These are phyloP conservation scores for Phaeodactylum tricornutum DNA, from an alignment of 108 stramenopile species.

Conservation along the genomic window DNA sequence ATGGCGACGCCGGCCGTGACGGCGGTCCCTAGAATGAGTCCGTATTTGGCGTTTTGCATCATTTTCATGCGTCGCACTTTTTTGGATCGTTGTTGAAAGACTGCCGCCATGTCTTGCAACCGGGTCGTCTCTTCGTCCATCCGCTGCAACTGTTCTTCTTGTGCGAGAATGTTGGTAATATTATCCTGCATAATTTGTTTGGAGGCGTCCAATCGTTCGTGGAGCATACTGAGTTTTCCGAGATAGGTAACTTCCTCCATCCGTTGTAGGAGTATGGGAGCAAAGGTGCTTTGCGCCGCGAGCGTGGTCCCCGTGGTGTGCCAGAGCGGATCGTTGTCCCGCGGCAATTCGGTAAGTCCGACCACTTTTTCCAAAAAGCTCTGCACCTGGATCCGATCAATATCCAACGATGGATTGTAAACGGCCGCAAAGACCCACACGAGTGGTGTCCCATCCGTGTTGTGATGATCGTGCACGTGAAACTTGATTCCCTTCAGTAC, in stretches of 20 bases:
- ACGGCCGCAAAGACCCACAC: conserved; percentile 56
- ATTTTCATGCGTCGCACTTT: conserved; percentile 36
- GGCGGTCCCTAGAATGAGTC: conserved; percentile 48
- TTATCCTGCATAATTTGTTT: conserved; percentile 55
- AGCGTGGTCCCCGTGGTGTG: conserved; percentile 24
- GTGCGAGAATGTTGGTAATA: conserved; percentile 39
- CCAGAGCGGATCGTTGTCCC: conserved; percentile 33
- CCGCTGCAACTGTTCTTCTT: conserved; percentile 39
- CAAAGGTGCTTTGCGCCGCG: conserved; percentile 49
- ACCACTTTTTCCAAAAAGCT: conserved; percentile 60
- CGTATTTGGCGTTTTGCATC: conserved; percentile 72
- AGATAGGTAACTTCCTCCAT: conserved; percentile 50
- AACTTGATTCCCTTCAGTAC: conserved; percentile 47
- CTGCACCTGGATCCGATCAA: conserved; percentile 21
- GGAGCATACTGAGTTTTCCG: conserved; percentile 32
- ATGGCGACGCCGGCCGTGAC: conserved; percentile 50
- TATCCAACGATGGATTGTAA: conserved; percentile 29
- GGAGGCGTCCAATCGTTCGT: conserved; percentile 31
- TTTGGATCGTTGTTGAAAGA: conserved; percentile 48
- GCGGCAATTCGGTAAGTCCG: conserved; percentile 32
- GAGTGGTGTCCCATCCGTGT: neutral
- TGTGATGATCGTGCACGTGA: conserved; percentile 37
- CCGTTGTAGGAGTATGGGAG: conserved; percentile 47
- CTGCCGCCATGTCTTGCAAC: conserved; percentile 34
- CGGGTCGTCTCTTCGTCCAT: conserved; percentile 27